Evolutionary conservation across 257 asterid species (phyloP).

Genomic region (Capsicum rhomboideum): DNA sequence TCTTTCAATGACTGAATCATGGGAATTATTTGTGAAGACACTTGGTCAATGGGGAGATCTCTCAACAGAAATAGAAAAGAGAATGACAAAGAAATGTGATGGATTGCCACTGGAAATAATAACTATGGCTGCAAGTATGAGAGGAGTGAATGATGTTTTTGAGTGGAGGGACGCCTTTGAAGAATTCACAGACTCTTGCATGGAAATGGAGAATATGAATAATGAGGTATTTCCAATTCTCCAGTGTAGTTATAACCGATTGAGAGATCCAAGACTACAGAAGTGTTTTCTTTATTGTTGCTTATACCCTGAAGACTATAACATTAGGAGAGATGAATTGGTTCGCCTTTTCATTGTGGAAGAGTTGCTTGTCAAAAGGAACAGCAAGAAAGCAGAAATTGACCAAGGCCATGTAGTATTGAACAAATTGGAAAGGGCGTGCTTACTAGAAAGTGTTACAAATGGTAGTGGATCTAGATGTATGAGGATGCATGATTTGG

Average conservation of each 20-base stretch:
- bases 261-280: not conserved
- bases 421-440: constrained; percentile 5
- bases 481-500: constrained; percentile 2
- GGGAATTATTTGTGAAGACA: constrained; percentile 11
- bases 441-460: constrained; percentile 3
- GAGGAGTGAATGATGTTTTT: constrained; percentile 15
- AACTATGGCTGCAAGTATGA: constrained; percentile 23
- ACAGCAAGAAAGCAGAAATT: not conserved
- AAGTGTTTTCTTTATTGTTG: constrained; percentile 22
- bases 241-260: not conserved
- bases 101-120: constrained; percentile 23
- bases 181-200: constrained; percentile 15
- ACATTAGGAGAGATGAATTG: constrained; percentile 1
- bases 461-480: not conserved
- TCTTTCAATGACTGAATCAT: constrained; percentile 10
- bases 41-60: constrained; percentile 5
- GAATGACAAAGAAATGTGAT: constrained; percentile 11
- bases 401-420: constrained; percentile 15
- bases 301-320: constrained; percentile 11
- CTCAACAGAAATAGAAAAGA: constrained; percentile 4
- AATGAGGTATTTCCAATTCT: constrained; percentile 13
- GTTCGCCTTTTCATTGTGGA: constrained; percentile 2
- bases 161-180: constrained; percentile 26
- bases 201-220: constrained; percentile 15
- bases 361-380: constrained; percentile 1